phyloP scores from a whole-genome alignment of 148 eudicot genomes.

The Fagopyrum homotropicum region DNA sequence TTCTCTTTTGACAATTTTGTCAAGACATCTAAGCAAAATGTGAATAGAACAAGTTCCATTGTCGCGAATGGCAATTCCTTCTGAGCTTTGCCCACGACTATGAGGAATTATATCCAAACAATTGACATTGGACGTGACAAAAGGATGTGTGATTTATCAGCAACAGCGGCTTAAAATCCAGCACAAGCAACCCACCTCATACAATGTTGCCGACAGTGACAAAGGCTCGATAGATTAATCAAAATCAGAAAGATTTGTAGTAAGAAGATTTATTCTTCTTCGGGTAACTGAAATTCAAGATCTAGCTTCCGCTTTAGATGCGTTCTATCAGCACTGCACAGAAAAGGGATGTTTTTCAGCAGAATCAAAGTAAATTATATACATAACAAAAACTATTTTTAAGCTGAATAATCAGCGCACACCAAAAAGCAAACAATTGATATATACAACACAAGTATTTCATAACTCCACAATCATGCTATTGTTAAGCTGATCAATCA shows the following conservation, averaged over 20 bases:
- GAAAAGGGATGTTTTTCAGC: not conserved
- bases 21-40: slow-evolving; percentile 5
- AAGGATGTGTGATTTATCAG: not conserved
- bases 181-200: slow-evolving; percentile 11
- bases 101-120: slow-evolving; percentile 9
- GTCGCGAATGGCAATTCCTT: slow-evolving; percentile 2
- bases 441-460: too few species aligned
- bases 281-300: slow-evolving; percentile 83
- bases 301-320: slow-evolving; percentile 90
- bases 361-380: too few species aligned
- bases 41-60: not conserved
- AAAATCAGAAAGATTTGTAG: not conserved
- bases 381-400: too few species aligned
- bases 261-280: slow-evolving; percentile 36
- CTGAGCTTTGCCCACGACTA: not conserved
- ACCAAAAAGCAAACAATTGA: too few species aligned
- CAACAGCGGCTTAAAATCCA: not conserved
- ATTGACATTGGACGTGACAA: slow-evolving; percentile 5
- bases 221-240: slow-evolving; percentile 8
- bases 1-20: slow-evolving; percentile 5
- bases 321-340: slow-evolving; percentile 81
- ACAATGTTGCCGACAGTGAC: slow-evolving; percentile 6
- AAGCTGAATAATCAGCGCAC: too few species aligned
- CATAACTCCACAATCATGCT: not conserved
- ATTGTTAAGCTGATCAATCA: not conserved